phyloP scores from a whole-genome alignment of 805 yeast species.

The Metschnikowia rubicola region DNA sequence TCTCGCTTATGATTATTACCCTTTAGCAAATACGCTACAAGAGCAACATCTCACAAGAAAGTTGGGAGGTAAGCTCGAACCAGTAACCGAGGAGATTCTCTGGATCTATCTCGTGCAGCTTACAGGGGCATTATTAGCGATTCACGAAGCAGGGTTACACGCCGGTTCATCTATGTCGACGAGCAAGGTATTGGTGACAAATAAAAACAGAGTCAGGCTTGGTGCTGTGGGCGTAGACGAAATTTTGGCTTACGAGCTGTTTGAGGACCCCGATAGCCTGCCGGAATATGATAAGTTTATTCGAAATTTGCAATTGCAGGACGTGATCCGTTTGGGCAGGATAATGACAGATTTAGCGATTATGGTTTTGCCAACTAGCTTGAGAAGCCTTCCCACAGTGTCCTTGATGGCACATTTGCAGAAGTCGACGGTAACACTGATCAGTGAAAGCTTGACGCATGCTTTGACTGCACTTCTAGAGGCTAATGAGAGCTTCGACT shows the following conservation, averaged over 20 bases:
- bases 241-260: constrained; percentile 47
- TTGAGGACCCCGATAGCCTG: constrained; percentile 20
- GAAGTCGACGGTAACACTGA: constrained; percentile 16
- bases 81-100: constrained; percentile 59
- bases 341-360: constrained; percentile 55
- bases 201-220: constrained; percentile 65
- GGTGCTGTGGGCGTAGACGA: constrained; percentile 71
- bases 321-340: constrained; percentile 56
- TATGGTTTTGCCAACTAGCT: constrained; percentile 28
- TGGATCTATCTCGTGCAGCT: constrained; percentile 81
- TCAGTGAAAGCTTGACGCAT: constrained; percentile 44
- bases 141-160: constrained; percentile 63
- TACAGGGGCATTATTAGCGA: constrained; percentile 59
- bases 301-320: constrained; percentile 46
- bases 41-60: constrained; percentile 61
- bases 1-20: constrained; percentile 81
- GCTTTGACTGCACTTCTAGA: constrained; percentile 23
- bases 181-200: constrained; percentile 70
- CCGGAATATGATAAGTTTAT: constrained; percentile 8
- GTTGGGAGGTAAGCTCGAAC: constrained; percentile 39
- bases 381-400: constrained; percentile 17
- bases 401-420: constrained; percentile 16
- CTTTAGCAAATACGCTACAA: constrained; percentile 64
- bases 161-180: constrained; percentile 59
- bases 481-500: constrained; percentile 19